These are phyloP conservation scores for Suillus plorans DNA, from an alignment of 768 basidiomycete genomes.

Conservation along the genomic window DNA sequence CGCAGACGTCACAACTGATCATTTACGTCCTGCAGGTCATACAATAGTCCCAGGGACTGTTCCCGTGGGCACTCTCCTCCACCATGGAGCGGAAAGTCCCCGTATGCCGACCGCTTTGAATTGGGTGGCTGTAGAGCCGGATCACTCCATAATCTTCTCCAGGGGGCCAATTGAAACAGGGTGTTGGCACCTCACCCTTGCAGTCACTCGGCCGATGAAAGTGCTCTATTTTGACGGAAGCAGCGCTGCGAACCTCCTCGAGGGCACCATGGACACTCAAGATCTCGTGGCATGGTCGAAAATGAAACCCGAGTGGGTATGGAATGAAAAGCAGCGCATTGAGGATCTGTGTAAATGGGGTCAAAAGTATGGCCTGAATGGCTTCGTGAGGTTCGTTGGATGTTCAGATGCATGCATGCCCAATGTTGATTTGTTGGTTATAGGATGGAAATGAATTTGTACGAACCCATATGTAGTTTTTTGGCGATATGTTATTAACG, in stretches of 20 bases:
- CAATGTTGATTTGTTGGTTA: neutral
- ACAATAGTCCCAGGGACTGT: constrained; percentile 33
- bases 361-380: constrained; percentile 31
- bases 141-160: constrained; percentile 39
- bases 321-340: constrained; percentile 26
- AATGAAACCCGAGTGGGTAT: constrained; percentile 15
- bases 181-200: constrained; percentile 33
- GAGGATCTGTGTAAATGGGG: constrained; percentile 34
- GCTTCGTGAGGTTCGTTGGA: constrained; percentile 27
- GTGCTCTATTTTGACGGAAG: constrained; percentile 35
- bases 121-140: constrained; percentile 36
- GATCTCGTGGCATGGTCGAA: constrained; percentile 35
- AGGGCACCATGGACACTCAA: constrained; percentile 35
- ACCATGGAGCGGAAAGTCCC: constrained; percentile 29
- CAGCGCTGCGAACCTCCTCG: constrained; percentile 28
- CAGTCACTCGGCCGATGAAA: constrained; percentile 25
- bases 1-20: neutral
- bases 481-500: neutral
- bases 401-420: neutral
- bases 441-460: constrained; percentile 54
- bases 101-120: constrained; percentile 11
- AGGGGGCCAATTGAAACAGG: constrained; percentile 1
- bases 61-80: constrained; percentile 36
- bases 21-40: constrained; percentile 19
- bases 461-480: constrained; percentile 13